Conservation (phyloP, 2,329 filamentous ascomycete genomes). For the Sporothrix brunneoviolacea region DNA sequence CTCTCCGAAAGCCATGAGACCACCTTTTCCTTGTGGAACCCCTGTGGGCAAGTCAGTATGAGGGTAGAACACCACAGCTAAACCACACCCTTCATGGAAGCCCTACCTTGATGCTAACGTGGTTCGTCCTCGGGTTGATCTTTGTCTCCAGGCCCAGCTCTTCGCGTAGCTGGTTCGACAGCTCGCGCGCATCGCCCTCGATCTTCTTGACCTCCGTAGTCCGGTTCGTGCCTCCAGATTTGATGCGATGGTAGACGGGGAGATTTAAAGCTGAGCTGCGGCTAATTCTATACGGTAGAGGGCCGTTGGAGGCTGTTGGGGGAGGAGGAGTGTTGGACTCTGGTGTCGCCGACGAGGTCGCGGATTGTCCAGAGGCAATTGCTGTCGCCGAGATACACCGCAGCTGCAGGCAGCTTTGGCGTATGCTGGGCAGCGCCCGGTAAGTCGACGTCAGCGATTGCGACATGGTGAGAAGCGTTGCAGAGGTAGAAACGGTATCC, state of each 20-base stretch:
- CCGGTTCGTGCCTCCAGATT: conserved; percentile 68
- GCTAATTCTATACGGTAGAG: conserved; percentile 55
- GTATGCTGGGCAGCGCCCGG: not conserved
- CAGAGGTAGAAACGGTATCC: not conserved
- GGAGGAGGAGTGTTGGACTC: not conserved
- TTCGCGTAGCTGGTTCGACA: conserved; percentile 57
- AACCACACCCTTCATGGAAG: no score
- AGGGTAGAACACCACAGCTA: no score
- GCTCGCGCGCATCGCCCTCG: conserved; percentile 59
- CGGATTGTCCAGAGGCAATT: not conserved
- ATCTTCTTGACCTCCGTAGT: conserved; percentile 73
- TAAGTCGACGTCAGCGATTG: no score
- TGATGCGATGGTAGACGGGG: conserved; percentile 68
- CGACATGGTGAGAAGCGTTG: not conserved
- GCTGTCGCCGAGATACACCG: conserved; percentile 2
- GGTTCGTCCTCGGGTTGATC: conserved; percentile 56
- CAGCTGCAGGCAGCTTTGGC: not conserved
- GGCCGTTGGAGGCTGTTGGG: conserved; percentile 10
- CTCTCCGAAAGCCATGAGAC: conserved; percentile 16
- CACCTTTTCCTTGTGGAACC: conserved; percentile 15
- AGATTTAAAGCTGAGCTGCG: conserved; percentile 66
- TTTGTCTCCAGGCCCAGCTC: conserved; percentile 51
- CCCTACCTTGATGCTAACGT: conserved; percentile 66
- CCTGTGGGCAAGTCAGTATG: conserved; percentile 3
- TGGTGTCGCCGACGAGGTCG: conserved; percentile 2